Evolutionary conservation across 495 filamentous ascomycete genomes (phyloP), one percentile per base, ranked within the genome.

Genomic region (Collariella sp.): DNA sequence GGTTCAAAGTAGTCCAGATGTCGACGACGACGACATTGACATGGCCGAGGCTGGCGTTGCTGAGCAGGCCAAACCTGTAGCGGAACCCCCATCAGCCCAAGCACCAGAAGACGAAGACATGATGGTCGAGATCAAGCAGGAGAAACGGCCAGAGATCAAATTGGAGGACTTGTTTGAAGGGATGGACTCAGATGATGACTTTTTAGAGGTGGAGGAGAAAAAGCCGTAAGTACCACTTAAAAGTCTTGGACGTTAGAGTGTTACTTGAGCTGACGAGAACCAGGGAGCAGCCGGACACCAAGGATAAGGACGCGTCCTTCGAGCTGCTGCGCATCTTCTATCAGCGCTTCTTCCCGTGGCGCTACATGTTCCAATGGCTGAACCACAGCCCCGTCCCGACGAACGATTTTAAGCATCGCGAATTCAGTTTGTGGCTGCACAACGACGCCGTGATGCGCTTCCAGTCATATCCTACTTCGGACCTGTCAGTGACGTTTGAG

Each of bases 311-410:
- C 46, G 85, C 86, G 1, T 87, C 95, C 59, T 81, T 86, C 7
- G 88, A 90, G 61, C 75, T 91, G 13, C 86, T 97, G 82, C 79
- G 86, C 53, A 83, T 82, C 26, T 99, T 96, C 70, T 99, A 99
- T 63, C 88, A 94, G 65, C 88, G 93, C 38, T 80, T 97, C 35
- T 97, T 97, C 66, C 93, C 93, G 7, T 99, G 94, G 75, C 84
- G 93, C 31, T 84, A 88, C 59, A 83, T 96, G 22, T 97, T 96
- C 72, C 91, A 96, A 68, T 99, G 93, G 93, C 80, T 99, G 16
- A 97, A 97, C 65, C 93, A 99, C 67, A 88, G 87, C 42, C 83
- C 90, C 24, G 78, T 82, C 6, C 93, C 94, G 0, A 83, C 84
- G 2, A 83, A 82, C 54, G 91, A 97, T 64, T 97, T 97, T 67